Evolutionary conservation across 192 early-diverging fungal species (phyloP), one percentile per base, ranked within the genome.

Genomic region (Lunasporangiospora selenospora): DNA sequence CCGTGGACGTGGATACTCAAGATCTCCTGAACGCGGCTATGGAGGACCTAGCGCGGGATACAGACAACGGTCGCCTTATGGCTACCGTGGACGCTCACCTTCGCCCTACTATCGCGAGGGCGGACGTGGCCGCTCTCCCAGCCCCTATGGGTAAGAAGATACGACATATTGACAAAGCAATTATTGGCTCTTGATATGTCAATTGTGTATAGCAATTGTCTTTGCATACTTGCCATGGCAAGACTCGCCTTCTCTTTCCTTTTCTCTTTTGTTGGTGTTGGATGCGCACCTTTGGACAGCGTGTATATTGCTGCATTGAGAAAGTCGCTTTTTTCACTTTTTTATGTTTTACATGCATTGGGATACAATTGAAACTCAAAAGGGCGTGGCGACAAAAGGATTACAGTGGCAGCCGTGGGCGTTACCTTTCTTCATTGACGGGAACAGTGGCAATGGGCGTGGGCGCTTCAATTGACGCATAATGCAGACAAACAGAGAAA

Each of bases 61-160:
- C 36, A 59, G 69, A 26, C 44, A 42, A 16, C 69, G 69, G 30
- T 73, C 69, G 13, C 69, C 69, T 55, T 75, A 79, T 52, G 49
- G 61, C 13, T 47, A 48, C 36, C 54, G 63, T 27, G 77, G 77
- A 12, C 67, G 65, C 45, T 79, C 77, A 4, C 62, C 64, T 26
- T 77, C 75, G 21, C 75, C 75, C 15, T 77, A 67, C 19, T 65
- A 67, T 33, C 58, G 49, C 37, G 56, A 55, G 26, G 46, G 64
- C 15, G 70, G 62, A 48, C 51, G 34, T 18, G 39, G 24, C 18
- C 58, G 58, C n/a, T 24, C 31, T 31, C 26, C 38, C 10, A 75
- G 70, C 55, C 77, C 77, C 11, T 79, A 79, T 55, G 77, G 66
- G 69, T 73, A 73, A 63, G 59, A n/a, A n/a, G n/a, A n/a, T n/a